Percentiles rank a stretch among this genome's conserved stretches.
Evolutionary conservation across 2,329 filamentous ascomycete species (phyloP).

Genomic region (Aquanectria penicillioides): DNA sequence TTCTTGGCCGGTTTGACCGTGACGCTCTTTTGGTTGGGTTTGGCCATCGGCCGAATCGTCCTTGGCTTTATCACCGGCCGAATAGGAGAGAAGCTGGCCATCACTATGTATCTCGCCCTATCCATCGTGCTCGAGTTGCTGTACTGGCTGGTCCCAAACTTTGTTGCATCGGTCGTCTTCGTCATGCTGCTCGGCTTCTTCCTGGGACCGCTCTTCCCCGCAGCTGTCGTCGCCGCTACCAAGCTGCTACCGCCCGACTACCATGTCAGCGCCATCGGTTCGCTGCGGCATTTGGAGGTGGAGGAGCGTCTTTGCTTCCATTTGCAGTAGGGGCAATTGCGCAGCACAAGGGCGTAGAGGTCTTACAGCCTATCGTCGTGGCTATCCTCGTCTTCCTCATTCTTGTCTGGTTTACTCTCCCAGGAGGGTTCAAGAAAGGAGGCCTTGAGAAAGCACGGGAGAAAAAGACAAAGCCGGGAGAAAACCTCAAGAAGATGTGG

Average conservation of each 20-base stretch:
- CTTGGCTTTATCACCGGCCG: constrained; percentile 81
- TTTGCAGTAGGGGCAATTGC: constrained; percentile 77
- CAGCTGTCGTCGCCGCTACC: constrained; percentile 76
- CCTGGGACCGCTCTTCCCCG: constrained; percentile 81
- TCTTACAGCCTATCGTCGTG: constrained; percentile 66
- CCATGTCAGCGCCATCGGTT: constrained; percentile 85
- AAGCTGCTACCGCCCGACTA: constrained; percentile 78
- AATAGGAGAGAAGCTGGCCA: constrained; percentile 76
- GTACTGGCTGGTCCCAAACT: constrained; percentile 84
- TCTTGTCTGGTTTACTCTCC: constrained; percentile 57
- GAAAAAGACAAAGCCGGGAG: constrained; percentile 48
- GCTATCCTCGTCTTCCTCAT: constrained; percentile 58
- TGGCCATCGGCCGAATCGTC: constrained; percentile 77
- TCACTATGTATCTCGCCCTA: constrained; percentile 70
- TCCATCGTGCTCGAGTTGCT: constrained; percentile 74
- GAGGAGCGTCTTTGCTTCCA: constrained; percentile 74
- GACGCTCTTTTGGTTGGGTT: constrained; percentile 86
- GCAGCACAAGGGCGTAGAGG: constrained; percentile 63
- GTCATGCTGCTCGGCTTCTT: constrained; percentile 82
- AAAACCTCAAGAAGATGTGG: constrained; percentile 39
- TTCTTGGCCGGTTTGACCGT: constrained; percentile 80
- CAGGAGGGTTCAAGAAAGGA: constrained; percentile 50
- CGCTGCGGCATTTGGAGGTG: constrained; percentile 79
- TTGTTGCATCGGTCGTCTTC: constrained; percentile 77
- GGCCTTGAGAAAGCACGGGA: constrained; percentile 54